Conservation (phyloP, 2,329 filamentous ascomycete species). For the Aspergillus felis region DNA sequence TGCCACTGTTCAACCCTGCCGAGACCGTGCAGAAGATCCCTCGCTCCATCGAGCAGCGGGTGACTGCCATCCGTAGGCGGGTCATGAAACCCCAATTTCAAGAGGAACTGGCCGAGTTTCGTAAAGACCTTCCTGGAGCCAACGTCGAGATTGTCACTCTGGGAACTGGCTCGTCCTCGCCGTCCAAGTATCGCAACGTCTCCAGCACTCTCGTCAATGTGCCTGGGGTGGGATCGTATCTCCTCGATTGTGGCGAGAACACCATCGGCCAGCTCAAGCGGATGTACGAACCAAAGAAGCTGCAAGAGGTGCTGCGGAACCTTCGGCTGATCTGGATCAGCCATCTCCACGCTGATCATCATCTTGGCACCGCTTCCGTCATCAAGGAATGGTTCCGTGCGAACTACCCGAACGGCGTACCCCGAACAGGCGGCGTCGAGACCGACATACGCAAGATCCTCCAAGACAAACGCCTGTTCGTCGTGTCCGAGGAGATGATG, state of each 20-base stretch:
- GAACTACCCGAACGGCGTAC: slow-evolving; percentile 41
- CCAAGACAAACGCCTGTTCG: slow-evolving; percentile 48
- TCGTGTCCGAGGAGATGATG: slow-evolving; percentile 71
- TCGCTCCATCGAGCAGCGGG: slow-evolving; percentile 25
- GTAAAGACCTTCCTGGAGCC: slow-evolving; percentile 64
- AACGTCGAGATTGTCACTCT: slow-evolving; percentile 82
- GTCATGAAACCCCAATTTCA: slow-evolving; percentile 27
- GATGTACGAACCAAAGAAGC: slow-evolving; percentile 61
- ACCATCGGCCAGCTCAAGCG: slow-evolving; percentile 84
- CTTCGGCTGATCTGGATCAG: slow-evolving; percentile 86
- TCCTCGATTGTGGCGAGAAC: slow-evolving; percentile 89
- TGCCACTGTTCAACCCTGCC: slow-evolving; percentile 23
- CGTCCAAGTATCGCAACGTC: slow-evolving; percentile 93
- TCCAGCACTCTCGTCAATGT: slow-evolving; percentile 81
- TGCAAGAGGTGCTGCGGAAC: slow-evolving; percentile 69
- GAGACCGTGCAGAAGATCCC: slow-evolving; percentile 23
- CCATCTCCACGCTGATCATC: slow-evolving; percentile 94
- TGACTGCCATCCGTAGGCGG: slow-evolving; percentile 24
- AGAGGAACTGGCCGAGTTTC: slow-evolving; percentile 41
- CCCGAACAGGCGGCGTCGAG: slow-evolving; percentile 39
- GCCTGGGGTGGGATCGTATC: slow-evolving; percentile 79
- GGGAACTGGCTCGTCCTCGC: slow-evolving; percentile 84
- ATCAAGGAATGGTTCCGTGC: slow-evolving; percentile 74
- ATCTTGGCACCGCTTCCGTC: slow-evolving; percentile 78
- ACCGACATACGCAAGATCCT: slow-evolving; percentile 35